Conservation (phyloP, 1,284 basidiomycete species). For the Cutaneotrichosporon sp. region DNA sequence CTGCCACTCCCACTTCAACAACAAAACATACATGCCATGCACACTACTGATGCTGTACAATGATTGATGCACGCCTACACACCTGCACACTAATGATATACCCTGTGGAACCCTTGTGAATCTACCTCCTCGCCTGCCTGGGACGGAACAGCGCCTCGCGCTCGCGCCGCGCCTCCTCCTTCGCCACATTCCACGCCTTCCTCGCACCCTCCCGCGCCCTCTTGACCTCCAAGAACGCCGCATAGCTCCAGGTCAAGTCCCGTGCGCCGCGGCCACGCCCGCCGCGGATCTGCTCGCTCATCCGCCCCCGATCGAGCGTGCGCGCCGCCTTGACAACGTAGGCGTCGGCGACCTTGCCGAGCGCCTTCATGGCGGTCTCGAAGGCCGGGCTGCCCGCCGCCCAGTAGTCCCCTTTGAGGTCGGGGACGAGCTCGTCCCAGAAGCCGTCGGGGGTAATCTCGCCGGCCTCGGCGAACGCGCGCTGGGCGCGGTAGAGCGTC, state of each 20-base stretch:
- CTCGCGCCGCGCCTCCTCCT: not conserved
- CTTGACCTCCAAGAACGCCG: conserved; percentile 40
- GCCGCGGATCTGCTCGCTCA: conserved; percentile 54
- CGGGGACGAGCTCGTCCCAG: conserved; percentile 42
- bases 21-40: too few relatives aligned
- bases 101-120: not conserved
- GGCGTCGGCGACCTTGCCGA: conserved; percentile 44
- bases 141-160: not conserved
- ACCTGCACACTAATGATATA: not conserved
- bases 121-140: not conserved
- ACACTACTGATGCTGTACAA: not conserved
- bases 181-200: not conserved
- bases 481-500: conserved; percentile 45
- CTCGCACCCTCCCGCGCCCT: conserved; percentile 27
- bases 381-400: conserved; percentile 8
- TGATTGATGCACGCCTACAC: not conserved
- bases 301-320: conserved; percentile 29
- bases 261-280: conserved; percentile 40
- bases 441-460: conserved; percentile 34
- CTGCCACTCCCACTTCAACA: too few relatives aligned
- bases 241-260: conserved; percentile 55
- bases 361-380: conserved; percentile 27
- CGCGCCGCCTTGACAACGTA: conserved; percentile 33
- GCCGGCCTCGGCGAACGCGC: conserved; percentile 20
- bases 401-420: not conserved